Conservation (phyloP, 257 asterid genomes). For the Solanum tacnaense region DNA sequence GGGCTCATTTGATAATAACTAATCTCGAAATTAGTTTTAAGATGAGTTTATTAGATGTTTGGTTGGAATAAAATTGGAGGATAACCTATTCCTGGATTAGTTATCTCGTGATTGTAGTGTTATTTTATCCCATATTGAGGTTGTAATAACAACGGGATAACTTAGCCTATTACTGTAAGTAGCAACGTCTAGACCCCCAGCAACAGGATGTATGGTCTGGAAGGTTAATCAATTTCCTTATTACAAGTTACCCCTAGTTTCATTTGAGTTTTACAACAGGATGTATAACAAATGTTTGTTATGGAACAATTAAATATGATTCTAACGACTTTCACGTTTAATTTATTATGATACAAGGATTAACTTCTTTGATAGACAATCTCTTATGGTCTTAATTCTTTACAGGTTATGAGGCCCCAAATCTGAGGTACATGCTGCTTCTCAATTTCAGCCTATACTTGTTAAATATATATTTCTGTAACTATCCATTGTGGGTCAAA, state of each 20-base stretch:
- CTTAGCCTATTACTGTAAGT: background rate
- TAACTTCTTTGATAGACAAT: background rate
- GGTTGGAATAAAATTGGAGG: background rate
- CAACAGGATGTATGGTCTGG: background rate
- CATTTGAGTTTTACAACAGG: background rate
- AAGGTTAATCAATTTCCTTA: background rate
- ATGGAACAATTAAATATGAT: background rate
- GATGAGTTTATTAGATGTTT: background rate
- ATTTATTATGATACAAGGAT: background rate
- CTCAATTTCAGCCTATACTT: background rate
- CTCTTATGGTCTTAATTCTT: background rate
- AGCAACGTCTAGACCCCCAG: background rate
- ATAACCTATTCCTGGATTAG: background rate
- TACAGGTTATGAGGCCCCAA: constrained; percentile 1
- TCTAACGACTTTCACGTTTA: background rate
- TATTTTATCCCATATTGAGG: background rate
- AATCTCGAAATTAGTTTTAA: background rate
- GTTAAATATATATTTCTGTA: background rate
- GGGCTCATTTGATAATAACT: background rate
- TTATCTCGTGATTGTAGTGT: background rate
- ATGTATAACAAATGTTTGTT: background rate
- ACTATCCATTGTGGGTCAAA: background rate
- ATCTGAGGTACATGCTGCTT: background rate
- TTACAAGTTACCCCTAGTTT: background rate
- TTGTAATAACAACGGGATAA: background rate